Percentiles rank a stretch among this genome's conserved stretches.
phyloP scores from a whole-genome alignment of 2,329 filamentous ascomycete genomes.

The Talaromyces sp. region DNA sequence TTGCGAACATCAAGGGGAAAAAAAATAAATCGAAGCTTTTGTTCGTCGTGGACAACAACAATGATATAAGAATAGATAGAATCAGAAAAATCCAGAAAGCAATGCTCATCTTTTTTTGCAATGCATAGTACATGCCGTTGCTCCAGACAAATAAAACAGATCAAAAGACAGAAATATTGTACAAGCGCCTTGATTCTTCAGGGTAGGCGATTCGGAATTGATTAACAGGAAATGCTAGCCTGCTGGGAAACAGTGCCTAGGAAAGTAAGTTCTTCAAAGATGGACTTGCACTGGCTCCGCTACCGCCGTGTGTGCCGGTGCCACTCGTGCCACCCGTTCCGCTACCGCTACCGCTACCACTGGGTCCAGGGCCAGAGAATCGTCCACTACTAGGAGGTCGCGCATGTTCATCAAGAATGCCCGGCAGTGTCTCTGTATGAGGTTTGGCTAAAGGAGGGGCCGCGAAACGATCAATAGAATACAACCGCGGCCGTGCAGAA shows the following conservation, averaged over 20 bases:
- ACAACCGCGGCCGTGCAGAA: conserved; percentile 33
- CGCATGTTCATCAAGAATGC: conserved; percentile 22
- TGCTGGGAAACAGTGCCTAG: conserved; percentile 33
- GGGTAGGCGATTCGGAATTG: not conserved
- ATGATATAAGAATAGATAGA: conserved; percentile 8
- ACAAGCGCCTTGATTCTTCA: not conserved
- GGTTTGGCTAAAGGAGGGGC: conserved; percentile 36
- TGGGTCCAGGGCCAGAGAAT: conserved; percentile 25
- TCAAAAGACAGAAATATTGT: conserved; percentile 5
- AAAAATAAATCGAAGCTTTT: not conserved
- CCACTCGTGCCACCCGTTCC: not conserved
- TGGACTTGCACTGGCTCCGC: conserved; percentile 72
- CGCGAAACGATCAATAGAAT: conserved; percentile 36
- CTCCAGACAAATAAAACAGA: not conserved
- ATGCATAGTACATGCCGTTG: not conserved
- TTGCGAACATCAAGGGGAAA: not conserved
- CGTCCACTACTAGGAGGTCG: conserved; percentile 28
- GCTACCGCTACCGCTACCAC: conserved; percentile 4
- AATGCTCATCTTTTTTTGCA: conserved; percentile 4
- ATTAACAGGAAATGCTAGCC: not conserved
- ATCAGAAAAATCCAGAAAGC: not conserved
- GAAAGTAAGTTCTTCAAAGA: conserved; percentile 71
- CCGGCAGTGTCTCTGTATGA: conserved; percentile 33
- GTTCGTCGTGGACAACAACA: not conserved
- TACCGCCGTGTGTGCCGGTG: conserved; percentile 22